phyloP scores from a whole-genome alignment of 352 stramenopile genomes.

The Pythium volutum region DNA sequence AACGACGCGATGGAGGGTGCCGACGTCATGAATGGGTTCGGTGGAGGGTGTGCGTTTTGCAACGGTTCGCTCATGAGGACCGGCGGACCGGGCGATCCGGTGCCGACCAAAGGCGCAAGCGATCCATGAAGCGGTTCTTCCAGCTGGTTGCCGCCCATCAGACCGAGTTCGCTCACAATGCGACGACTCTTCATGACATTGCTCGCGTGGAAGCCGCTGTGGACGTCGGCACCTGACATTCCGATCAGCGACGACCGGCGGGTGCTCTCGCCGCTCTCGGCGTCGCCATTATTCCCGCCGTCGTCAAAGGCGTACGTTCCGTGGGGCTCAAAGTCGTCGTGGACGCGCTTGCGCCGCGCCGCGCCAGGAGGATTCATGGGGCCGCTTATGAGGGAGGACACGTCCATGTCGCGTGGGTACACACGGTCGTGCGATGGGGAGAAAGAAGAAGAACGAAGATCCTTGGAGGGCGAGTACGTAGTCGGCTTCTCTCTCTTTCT shows the following conservation, averaged over 20 bases:
- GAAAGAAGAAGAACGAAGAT: background rate
- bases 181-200: constrained; percentile 27
- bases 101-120: constrained; percentile 7
- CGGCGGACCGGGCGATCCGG: constrained; percentile 3
- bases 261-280: background rate
- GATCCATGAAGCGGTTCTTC: constrained; percentile 14
- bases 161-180: constrained; percentile 7
- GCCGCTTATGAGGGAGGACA: background rate
- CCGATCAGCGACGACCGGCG: constrained; percentile 17
- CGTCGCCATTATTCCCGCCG: constrained; percentile 9
- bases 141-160: background rate
- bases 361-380: background rate
- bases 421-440: background rate
- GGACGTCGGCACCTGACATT: constrained; percentile 13
- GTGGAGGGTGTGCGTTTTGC: constrained; percentile 5
- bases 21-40: constrained; percentile 7
- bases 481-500: background rate
- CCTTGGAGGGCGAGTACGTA: background rate
- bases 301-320: background rate
- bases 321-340: constrained; percentile 28
- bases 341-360: constrained; percentile 33
- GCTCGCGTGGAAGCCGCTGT: constrained; percentile 21
- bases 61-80: constrained; percentile 18
- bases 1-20: constrained; percentile 8
- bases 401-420: constrained; percentile 25